Conservation (phyloP, 78 protist genomes). For the Dictyostelium discoideum region DNA sequence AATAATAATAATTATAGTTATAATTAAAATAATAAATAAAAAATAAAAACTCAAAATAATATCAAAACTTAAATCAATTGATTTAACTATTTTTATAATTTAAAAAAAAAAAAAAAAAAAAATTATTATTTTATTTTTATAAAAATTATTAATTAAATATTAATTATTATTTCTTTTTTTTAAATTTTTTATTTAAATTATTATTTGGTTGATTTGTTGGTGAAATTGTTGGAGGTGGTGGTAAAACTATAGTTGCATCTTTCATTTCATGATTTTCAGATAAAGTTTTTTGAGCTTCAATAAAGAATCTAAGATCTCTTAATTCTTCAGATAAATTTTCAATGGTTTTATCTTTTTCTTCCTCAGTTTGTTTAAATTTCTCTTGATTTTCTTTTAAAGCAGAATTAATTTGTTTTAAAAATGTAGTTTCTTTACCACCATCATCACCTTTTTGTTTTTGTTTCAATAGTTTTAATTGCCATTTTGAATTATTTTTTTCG, state of each 20-base stretch:
- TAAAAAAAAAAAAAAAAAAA: not conserved
- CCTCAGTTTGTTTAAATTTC: slow-evolving; percentile 51
- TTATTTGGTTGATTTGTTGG: not conserved
- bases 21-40: no score
- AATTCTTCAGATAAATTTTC: slow-evolving; percentile 42
- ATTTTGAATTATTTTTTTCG: not conserved
- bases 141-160: no score
- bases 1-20: no score
- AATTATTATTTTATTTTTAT: no score
- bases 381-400: slow-evolving; percentile 77
- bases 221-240: not conserved
- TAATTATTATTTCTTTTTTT: not conserved
- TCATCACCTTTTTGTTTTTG: slow-evolving; percentile 64
- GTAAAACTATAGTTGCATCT: slow-evolving; percentile 46
- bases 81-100: no score
- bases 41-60: no score
- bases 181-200: not conserved
- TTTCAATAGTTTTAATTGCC: slow-evolving; percentile 22
- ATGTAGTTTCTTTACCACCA: slow-evolving; percentile 21
- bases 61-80: no score
- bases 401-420: slow-evolving; percentile 47
- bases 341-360: slow-evolving; percentile 36
- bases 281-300: slow-evolving; percentile 75
- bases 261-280: slow-evolving; percentile 53
- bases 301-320: slow-evolving; percentile 72